phyloP scores from a whole-genome alignment of 164 flowering plant species.

The Aristolochia contorta region DNA sequence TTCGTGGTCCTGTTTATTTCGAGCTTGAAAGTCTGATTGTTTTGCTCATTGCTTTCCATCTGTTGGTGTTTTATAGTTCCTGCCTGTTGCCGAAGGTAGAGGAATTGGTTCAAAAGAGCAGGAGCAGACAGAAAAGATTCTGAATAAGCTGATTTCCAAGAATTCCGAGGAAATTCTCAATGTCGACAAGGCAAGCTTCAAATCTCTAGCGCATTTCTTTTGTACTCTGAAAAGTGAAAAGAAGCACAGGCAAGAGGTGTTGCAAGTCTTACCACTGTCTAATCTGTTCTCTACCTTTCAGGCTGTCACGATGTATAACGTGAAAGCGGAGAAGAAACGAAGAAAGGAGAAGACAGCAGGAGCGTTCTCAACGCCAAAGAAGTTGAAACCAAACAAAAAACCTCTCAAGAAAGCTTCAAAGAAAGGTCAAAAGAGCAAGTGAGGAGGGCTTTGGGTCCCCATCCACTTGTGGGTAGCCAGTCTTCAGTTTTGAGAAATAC shows the following conservation, averaged over 20 bases:
- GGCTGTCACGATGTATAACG: constrained; percentile 49
- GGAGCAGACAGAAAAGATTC: constrained; percentile 73
- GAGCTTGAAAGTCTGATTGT: background rate
- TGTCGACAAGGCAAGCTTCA: constrained; percentile 54
- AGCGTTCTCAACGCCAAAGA: constrained; percentile 34
- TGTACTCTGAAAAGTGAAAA: background rate
- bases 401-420: constrained; percentile 28
- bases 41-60: constrained; percentile 1
- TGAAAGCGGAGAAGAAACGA: constrained; percentile 28
- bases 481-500: too few relatives aligned
- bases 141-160: constrained; percentile 71
- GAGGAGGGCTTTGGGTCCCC: background rate
- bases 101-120: constrained; percentile 61
- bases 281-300: constrained; percentile 12
- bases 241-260: background rate
- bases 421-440: constrained; percentile 12
- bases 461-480: too few relatives aligned
- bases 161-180: constrained; percentile 73
- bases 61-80: constrained; percentile 20
- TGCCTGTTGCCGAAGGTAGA: constrained; percentile 69
- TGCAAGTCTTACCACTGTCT: background rate
- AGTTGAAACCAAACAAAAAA: constrained; percentile 47
- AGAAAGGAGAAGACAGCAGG: constrained; percentile 23
- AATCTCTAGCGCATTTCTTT: background rate
- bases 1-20: background rate